Evolutionary conservation across 2,329 filamentous ascomycete genomes (phyloP), one percentile per base, ranked within the genome.

Genomic region (Penicillium sclerotiorum): DNA sequence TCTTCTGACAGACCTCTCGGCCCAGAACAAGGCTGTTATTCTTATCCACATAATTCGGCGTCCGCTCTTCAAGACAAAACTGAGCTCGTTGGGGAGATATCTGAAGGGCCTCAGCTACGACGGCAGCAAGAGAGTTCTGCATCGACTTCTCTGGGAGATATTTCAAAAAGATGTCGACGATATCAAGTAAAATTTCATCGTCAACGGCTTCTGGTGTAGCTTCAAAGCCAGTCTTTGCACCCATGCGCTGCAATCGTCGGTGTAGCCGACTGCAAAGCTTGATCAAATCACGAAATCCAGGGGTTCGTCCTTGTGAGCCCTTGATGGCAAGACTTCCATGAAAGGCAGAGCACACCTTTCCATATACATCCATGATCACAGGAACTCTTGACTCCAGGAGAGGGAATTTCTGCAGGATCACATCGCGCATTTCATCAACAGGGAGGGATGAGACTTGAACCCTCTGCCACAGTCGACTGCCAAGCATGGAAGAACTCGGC

Each of bases 181-280:
- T 89, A 66, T 99, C 94, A 74, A 96, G 83, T 63, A 96, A 96
- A 71, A 97, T 95, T 61, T 88, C 85, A 63, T 96, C 88, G 57
- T 83, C 79, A 1, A 83, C 83, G 1, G 81, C 81, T 61, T 93
- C 88, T n/a, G 79, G 84, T 18, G 91, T 83, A 0, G 86, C 78
- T 66, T 94, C 88, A 17, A 82, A 78, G 9, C 85, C 84, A 20
- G 81, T 87, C 56, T 80, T 86, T 18, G 84, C 83, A 1, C 85
- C 82, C 13, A 74, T 54, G 23, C 62, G 67, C 47, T 79, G 64
- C 18, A 96, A 75, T 13, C 90, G 81, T 44, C 81, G 77, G 43
- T 85, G 79, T 18, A 96, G 77, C 51, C 94, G 83, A 39, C 84
- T 82, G 62, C 91, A 96, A 87, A 94, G 95, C 68, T 96, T 97